Conservation (phyloP, 805 yeast genomes). For the Babjeviella inositovora region DNA sequence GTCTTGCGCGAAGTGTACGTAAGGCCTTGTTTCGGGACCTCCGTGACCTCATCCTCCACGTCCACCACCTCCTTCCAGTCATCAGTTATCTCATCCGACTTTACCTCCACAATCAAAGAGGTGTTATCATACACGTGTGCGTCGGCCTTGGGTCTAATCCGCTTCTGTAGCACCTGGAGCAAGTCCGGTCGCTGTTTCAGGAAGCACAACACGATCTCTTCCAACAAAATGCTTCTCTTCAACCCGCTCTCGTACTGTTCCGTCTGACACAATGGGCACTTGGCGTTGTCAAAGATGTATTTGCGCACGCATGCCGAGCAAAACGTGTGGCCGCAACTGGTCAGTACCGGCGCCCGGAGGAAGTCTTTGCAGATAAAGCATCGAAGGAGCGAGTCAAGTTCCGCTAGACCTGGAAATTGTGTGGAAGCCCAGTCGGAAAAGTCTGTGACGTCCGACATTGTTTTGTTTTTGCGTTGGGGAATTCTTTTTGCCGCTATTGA, state of each 20-base stretch:
- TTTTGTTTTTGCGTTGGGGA: no score
- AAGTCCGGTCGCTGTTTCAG: slow-evolving; percentile 20
- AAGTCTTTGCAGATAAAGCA: no score
- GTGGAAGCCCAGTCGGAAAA: no score
- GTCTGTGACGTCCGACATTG: no score
- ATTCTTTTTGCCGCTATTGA: no score
- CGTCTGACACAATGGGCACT: slow-evolving; percentile 68
- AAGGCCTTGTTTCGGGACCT: slow-evolving; percentile 2
- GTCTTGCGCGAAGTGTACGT: slow-evolving; percentile 1
- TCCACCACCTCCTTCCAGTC: slow-evolving; percentile 5
- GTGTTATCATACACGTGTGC: slow-evolving; percentile 1
- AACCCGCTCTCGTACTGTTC: slow-evolving; percentile 58
- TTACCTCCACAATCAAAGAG: slow-evolving; percentile 9
- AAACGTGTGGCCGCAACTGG: slow-evolving; percentile 79
- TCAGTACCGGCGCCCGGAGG: no score
- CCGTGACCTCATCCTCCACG: slow-evolving; percentile 12
- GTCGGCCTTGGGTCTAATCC: slow-evolving; percentile 3
- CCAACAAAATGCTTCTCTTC: slow-evolving; percentile 52
- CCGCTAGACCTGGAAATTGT: no score
- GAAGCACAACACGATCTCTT: slow-evolving; percentile 49
- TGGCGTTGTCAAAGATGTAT: slow-evolving; percentile 36
- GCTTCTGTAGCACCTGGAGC: slow-evolving; percentile 11
- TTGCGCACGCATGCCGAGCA: slow-evolving; percentile 79
- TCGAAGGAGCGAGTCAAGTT: no score
- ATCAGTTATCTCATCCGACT: slow-evolving; percentile 9